phyloP scores from a whole-genome alignment of 495 filamentous ascomycete genomes.

The Podospora sp. region DNA sequence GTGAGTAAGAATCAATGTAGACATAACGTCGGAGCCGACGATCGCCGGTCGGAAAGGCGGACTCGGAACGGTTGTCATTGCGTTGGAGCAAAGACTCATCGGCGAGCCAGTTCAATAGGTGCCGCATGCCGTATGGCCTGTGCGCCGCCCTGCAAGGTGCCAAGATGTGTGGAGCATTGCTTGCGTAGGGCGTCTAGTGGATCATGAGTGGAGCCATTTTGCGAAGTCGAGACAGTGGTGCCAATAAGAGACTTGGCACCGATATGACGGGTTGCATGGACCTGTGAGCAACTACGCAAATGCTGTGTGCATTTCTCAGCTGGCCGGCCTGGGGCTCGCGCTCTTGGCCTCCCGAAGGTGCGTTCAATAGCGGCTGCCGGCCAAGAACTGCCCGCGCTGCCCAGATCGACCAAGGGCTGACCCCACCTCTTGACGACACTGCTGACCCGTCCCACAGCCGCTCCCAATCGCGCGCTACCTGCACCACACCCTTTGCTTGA shows the following conservation, averaged over 20 bases:
- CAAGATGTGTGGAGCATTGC: neutral
- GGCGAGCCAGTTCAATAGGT: neutral
- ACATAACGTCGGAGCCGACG: neutral
- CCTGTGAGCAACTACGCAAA: neutral
- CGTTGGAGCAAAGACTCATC: neutral
- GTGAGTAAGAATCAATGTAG: neutral
- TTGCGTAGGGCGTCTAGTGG: neutral
- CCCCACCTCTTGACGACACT: constrained; percentile 12
- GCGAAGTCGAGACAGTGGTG: neutral
- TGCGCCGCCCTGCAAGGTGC: neutral
- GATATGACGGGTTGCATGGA: neutral
- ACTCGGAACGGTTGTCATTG: neutral
- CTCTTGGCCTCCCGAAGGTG: neutral
- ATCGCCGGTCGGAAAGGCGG: neutral
- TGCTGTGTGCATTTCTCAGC: neutral
- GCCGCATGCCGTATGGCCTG: neutral
- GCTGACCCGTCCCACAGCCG: constrained; percentile 13
- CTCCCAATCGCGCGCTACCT: neutral
- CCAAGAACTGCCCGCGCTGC: neutral
- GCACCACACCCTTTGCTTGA: constrained; percentile 14
- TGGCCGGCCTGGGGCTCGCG: neutral
- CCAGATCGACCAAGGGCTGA: neutral
- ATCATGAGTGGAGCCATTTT: neutral
- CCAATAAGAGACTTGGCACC: neutral
- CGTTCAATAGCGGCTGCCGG: neutral